These are phyloP conservation scores for Gardenia jasminoides DNA, from an alignment of 257 asterid genomes.

Conservation along the genomic window DNA sequence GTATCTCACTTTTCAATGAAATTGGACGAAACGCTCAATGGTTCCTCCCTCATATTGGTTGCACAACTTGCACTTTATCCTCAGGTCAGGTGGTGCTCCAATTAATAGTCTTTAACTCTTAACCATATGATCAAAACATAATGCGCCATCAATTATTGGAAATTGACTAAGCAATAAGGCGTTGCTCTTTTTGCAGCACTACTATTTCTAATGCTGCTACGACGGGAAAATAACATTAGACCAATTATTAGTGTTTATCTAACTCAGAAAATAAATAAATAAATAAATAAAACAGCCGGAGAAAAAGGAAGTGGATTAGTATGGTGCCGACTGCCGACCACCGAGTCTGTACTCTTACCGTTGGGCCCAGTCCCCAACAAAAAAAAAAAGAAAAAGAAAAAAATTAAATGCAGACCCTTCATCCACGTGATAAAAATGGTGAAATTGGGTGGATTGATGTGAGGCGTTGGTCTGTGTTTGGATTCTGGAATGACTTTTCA, in stretches of 20 bases:
- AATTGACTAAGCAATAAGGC: neutral
- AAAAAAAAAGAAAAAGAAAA: too few relatives aligned
- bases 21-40: neutral
- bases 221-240: neutral
- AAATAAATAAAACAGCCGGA: neutral
- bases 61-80: neutral
- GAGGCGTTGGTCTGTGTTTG: too few relatives aligned
- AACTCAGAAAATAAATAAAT: too few relatives aligned
- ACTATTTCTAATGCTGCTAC: neutral
- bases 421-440: slow-evolving; percentile 7
- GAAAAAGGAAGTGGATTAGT: neutral
- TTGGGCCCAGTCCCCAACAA: slow-evolving; percentile 1
- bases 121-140: neutral
- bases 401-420: slow-evolving; percentile 3
- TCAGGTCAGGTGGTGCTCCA: neutral
- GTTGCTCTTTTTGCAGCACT: neutral
- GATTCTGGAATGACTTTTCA: too few relatives aligned
- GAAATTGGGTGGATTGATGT: neutral
- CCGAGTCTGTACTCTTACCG: too few relatives aligned
- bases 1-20: neutral
- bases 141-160: neutral
- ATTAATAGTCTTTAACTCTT: neutral
- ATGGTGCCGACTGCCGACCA: neutral
- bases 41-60: neutral
- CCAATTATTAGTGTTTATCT: neutral